These are phyloP conservation scores for Alloascoidea hylecoeti DNA, from an alignment of 805 yeast genomes.

Conservation along the genomic window DNA sequence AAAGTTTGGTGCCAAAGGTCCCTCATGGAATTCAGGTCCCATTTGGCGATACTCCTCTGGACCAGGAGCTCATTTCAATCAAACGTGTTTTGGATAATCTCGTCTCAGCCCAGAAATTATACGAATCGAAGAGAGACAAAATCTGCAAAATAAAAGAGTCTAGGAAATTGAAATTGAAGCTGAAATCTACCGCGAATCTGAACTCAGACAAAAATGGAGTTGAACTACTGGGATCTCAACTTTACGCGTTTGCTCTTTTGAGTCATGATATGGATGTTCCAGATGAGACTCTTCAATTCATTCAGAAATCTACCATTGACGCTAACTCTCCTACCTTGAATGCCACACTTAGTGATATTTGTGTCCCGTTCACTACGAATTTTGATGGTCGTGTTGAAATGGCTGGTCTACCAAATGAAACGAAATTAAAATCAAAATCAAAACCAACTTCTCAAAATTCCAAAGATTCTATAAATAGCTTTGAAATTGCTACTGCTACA, in stretches of 20 bases:
- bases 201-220: no score
- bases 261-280: conserved; percentile 2
- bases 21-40: no score
- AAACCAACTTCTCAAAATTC: no score
- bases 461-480: no score
- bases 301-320: neutral
- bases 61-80: neutral
- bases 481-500: neutral
- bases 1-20: no score
- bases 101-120: neutral
- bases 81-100: neutral
- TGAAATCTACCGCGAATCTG: no score
- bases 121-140: neutral
- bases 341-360: neutral
- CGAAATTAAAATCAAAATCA: neutral
- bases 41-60: neutral
- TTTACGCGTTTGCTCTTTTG: neutral
- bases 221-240: neutral
- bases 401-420: neutral
- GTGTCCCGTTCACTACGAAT: no score
- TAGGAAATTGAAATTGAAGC: no score
- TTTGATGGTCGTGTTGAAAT: neutral
- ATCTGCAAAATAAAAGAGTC: neutral
- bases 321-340: neutral
- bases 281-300: no score